A percentile compares a stretch with the other conserved stretches of the same genome.
Evolutionary conservation across 164 flowering plant species (phyloP).

Genomic region (Nymphaea colorata): DNA sequence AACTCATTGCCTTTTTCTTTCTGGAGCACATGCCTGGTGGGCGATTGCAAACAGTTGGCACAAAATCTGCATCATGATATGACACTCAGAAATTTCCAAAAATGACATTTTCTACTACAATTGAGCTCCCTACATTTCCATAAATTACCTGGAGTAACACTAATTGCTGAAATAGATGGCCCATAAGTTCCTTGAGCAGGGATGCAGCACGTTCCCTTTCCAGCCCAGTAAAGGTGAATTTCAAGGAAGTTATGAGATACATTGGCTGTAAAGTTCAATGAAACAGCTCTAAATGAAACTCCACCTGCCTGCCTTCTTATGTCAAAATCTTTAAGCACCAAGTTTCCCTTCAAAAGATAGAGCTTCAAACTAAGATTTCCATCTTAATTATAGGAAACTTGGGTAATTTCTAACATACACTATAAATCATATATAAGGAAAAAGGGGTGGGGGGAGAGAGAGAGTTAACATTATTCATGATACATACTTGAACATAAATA

Average conservation of each 20-base stretch:
- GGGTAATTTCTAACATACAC: background rate
- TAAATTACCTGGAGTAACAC: slow-evolving; percentile 55
- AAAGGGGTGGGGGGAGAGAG: too few relatives aligned
- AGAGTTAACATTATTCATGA: background rate
- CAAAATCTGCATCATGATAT: background rate
- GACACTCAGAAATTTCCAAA: background rate
- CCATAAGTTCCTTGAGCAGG: slow-evolving; percentile 40
- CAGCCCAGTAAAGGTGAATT: slow-evolving; percentile 46
- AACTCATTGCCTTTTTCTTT: background rate
- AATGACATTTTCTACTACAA: background rate
- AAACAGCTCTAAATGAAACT: slow-evolving; percentile 28
- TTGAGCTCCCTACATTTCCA: background rate
- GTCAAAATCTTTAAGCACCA: slow-evolving; percentile 38
- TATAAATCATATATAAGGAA: too few relatives aligned
- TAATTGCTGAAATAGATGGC: slow-evolving; percentile 37
- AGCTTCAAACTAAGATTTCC: background rate
- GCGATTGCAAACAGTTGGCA: background rate
- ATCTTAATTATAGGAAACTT: too few relatives aligned
- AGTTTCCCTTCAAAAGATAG: slow-evolving; percentile 3
- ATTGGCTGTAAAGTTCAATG: slow-evolving; percentile 15
- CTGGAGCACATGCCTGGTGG: slow-evolving; percentile 17
- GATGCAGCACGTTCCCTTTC: slow-evolving; percentile 53
- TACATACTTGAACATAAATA: slow-evolving; percentile 57
- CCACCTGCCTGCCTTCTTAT: slow-evolving; percentile 60
- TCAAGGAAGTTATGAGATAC: slow-evolving; percentile 58